Percentiles rank a stretch among this genome's conserved stretches.
These are phyloP conservation scores for Drechslera avenae DNA, from an alignment of 2,329 filamentous ascomycete species.

Conservation along the genomic window DNA sequence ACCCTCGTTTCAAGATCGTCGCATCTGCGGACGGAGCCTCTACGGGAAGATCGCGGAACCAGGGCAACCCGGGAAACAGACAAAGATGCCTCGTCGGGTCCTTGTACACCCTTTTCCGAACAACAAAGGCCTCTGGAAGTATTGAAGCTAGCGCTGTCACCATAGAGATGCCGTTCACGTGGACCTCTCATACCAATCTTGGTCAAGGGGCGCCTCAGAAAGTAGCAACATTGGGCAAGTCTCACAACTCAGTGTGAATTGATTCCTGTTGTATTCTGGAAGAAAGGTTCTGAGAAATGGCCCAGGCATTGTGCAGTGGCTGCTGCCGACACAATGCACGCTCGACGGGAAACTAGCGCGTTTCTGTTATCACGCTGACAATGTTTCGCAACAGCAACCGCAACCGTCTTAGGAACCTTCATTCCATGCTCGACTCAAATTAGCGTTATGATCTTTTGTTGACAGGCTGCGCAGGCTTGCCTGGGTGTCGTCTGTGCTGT, in stretches of 20 bases:
- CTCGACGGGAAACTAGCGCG: conserved; percentile 6
- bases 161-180: no score
- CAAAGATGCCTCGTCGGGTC: background rate
- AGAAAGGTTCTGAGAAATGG: no score
- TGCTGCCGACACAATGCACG: background rate
- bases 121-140: background rate
- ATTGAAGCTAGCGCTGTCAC: no score
- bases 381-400: conserved; percentile 26
- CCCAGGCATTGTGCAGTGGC: background rate
- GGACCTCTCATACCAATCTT: no score
- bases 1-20: conserved; percentile 17
- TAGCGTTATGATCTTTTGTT: conserved; percentile 2
- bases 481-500: conserved; percentile 8
- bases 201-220: no score
- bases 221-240: no score
- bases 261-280: no score
- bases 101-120: background rate
- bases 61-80: conserved; percentile 6
- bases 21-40: conserved; percentile 8
- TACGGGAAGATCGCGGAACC: conserved; percentile 8
- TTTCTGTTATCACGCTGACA: conserved; percentile 27
- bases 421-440: conserved; percentile 17
- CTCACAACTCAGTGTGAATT: no score
- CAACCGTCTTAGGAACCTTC: conserved; percentile 3
- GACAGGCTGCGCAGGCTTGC: background rate